phyloP scores from a whole-genome alignment of 31 red algal genomes.

The Asparagopsis taxiformis region DNA sequence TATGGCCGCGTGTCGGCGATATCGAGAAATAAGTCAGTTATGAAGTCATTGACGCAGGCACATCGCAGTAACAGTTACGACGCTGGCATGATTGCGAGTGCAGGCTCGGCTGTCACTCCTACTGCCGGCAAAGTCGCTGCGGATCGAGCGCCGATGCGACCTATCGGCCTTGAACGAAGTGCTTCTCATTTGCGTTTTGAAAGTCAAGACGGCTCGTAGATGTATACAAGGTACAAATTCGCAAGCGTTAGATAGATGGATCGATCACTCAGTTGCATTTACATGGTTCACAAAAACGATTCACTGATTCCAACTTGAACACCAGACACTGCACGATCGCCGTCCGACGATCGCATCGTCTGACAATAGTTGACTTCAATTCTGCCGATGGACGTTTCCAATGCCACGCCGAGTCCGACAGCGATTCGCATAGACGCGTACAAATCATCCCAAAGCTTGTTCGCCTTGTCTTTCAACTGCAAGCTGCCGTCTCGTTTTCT shows the following conservation, averaged over 20 bases:
- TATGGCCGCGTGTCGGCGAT: not conserved
- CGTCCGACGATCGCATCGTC: constrained; percentile 38
- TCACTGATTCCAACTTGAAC: constrained; percentile 83
- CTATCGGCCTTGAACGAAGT: no score
- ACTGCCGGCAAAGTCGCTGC: no score
- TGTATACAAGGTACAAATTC: not conserved
- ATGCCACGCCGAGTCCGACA: constrained; percentile 69
- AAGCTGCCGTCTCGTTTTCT: constrained; percentile 5
- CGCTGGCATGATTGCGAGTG: not conserved
- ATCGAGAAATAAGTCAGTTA: not conserved
- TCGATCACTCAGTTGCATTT: not conserved
- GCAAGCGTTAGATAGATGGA: not conserved
- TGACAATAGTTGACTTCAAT: constrained; percentile 79
- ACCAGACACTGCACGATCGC: constrained; percentile 55
- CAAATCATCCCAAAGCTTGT: constrained; percentile 10
- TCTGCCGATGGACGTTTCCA: constrained; percentile 61
- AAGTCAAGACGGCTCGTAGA: no score
- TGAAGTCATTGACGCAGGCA: not conserved
- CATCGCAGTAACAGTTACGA: not conserved
- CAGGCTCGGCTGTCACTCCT: no score
- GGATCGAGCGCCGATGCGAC: no score
- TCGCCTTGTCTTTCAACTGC: constrained; percentile 10
- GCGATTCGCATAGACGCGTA: constrained; percentile 42
- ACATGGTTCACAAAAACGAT: constrained; percentile 54
- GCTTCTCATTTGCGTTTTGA: no score